phyloP scores from a whole-genome alignment of 2,329 filamentous ascomycete species.

The Rhynchosporium secalis region DNA sequence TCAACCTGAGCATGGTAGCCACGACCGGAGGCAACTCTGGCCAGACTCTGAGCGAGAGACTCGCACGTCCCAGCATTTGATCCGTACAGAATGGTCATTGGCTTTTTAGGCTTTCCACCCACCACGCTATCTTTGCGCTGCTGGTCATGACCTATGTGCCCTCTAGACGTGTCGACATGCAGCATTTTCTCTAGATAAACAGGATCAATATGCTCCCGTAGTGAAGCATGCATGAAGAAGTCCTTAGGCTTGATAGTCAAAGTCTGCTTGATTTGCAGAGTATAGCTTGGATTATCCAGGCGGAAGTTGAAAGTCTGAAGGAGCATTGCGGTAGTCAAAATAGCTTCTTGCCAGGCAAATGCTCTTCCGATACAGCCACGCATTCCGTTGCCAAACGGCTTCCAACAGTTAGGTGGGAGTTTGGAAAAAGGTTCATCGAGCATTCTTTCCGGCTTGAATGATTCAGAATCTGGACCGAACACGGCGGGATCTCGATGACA shows the following conservation, averaged over 20 bases:
- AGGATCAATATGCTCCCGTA: conserved; percentile 52
- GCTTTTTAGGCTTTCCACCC: conserved; percentile 22
- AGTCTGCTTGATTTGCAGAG: conserved; percentile 53
- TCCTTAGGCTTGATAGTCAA: conserved; percentile 64
- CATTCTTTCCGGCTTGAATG: conserved; percentile 73
- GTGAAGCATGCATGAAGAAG: conserved; percentile 59
- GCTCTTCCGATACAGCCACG: conserved; percentile 70
- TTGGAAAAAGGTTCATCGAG: conserved; percentile 66
- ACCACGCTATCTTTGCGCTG: not conserved
- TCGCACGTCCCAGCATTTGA: conserved; percentile 78
- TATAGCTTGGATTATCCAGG: conserved; percentile 60
- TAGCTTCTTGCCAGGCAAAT: conserved; percentile 74
- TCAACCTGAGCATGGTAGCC: conserved; percentile 57
- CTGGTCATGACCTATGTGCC: not conserved
- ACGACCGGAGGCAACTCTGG: conserved; percentile 55
- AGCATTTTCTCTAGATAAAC: conserved; percentile 45
- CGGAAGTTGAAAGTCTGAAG: conserved; percentile 71
- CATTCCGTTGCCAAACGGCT: conserved; percentile 73
- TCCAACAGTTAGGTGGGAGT: conserved; percentile 63
- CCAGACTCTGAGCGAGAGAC: conserved; percentile 62
- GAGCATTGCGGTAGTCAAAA: conserved; percentile 61
- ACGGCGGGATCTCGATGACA: conserved; percentile 63
- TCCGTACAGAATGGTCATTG: conserved; percentile 66
- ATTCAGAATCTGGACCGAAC: conserved; percentile 63
- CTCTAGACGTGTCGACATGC: conserved; percentile 13